Base-by-base conservation (phyloP, 495 filamentous ascomycete genomes). In the Pyronema omphalodes region DNA sequence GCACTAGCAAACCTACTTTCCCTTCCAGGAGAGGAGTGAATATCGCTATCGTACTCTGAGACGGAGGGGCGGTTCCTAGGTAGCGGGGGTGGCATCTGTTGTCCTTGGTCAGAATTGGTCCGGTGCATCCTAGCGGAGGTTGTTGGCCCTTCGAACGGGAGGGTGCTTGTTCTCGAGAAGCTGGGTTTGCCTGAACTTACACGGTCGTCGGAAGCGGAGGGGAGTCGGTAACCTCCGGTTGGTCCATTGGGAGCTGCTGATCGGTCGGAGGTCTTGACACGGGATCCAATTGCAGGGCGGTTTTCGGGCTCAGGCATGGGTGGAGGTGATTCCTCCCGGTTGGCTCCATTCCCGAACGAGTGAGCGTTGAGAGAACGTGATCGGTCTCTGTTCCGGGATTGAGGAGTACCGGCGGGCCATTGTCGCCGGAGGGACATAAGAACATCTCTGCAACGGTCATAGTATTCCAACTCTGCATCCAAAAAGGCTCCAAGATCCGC, bases 381-480 rank as follows among this genome's bases (percentile, higher is more conserved):
- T 41, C 77, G 74, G 15, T 62, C 64, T n/a, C 69, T 56, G 60
- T 59, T n/a, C 19, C 41, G 39, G n/a, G 9, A 37, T 23, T 52
- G 50, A 11, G 12, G 44, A 14, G 12, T 18, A 7, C 70, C 70
- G 54, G 70, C 73, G 54, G 79, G 79, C 81, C 81, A 85, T 50
- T 83, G 78, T 52, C 74, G 73, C 68, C 77, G 81, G 51, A 85
- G 64, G 46, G 79, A 76, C 54, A 80, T 52, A 39, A 86, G 70
- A 23, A 82, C 73, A 53, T 96, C 88, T 15, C 84, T 77, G 63
- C 86, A 94, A 23, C 82, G 78, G 61, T 96, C 89, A 62, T 95
- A 82, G 67, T 93, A 96, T 51, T 81, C 80, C 53, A 96, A 71
- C 67, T 98, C 88, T 33, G 87, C 83, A 55, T 98, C 89, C 53